Evolutionary conservation across 495 filamentous ascomycete genomes (phyloP).

Genomic region (Aspergillus bridgeri): DNA sequence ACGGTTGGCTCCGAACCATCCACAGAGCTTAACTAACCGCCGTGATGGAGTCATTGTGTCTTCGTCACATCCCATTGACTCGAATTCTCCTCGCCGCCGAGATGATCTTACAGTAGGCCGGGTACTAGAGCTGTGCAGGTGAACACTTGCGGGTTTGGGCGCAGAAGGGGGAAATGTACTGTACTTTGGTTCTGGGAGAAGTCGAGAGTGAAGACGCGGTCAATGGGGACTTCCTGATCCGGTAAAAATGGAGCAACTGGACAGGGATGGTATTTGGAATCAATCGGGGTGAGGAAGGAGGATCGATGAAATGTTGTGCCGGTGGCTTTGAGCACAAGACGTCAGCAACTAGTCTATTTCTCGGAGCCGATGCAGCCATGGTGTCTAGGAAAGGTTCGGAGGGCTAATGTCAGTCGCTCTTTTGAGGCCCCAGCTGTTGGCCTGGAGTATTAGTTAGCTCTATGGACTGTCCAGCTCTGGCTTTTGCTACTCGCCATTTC

Average conservation of each 20-base stretch:
- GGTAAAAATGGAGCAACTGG: not conserved
- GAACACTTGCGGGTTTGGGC: not conserved
- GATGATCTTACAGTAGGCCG: not conserved
- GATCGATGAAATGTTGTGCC: not conserved
- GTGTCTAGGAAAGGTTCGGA: not conserved
- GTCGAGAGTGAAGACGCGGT: not conserved
- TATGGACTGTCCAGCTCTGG: not conserved
- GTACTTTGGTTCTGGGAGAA: not conserved
- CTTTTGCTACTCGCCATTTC: not conserved
- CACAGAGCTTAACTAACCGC: slow-evolving; percentile 26
- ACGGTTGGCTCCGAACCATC: slow-evolving; percentile 24
- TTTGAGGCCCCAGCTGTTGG: not conserved
- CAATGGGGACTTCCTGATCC: not conserved
- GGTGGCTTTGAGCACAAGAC: not conserved
- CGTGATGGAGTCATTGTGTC: slow-evolving; percentile 11
- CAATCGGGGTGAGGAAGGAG: not conserved
- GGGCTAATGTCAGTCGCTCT: not conserved
- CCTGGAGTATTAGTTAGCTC: not conserved
- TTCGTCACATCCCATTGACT: not conserved
- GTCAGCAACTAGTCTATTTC: not conserved
- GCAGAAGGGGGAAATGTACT: not conserved
- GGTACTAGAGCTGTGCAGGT: not conserved
- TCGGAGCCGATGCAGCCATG: not conserved
- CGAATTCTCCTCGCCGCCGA: slow-evolving; percentile 1
- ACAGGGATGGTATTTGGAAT: not conserved